phyloP scores from a whole-genome alignment of 768 basidiomycete genomes.

The Hericium erinaceus region DNA sequence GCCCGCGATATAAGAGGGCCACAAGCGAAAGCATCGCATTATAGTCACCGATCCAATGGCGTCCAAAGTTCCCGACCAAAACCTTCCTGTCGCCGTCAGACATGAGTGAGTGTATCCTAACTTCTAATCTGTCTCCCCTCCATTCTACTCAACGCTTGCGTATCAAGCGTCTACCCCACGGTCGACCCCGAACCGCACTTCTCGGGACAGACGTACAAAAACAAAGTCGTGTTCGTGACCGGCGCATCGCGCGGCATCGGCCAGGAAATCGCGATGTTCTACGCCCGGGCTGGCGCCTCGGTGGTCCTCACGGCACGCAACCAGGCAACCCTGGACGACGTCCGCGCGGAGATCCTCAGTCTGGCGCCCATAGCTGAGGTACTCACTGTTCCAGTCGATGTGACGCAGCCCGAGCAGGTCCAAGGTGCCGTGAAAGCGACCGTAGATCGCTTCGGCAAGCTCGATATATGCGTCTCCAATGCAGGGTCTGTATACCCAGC shows the following conservation, averaged over 20 bases:
- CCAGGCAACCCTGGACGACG: background rate
- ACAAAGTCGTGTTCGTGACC: constrained; percentile 15
- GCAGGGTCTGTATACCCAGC: background rate
- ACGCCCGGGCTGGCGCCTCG: constrained; percentile 11
- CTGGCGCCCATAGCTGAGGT: background rate
- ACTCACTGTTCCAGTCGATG: constrained; percentile 1
- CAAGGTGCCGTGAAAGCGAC: background rate
- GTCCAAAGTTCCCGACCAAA: too few species aligned
- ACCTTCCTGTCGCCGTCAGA: too few species aligned
- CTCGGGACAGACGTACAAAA: constrained; percentile 1
- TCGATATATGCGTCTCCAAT: constrained; percentile 6
- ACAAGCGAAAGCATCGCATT: too few species aligned
- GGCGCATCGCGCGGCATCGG: constrained; percentile 5
- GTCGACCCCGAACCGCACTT: constrained; percentile 4
- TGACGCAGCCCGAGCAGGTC: background rate
- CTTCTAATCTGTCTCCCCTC: too few species aligned
- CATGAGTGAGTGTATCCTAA: too few species aligned
- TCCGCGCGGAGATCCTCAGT: background rate
- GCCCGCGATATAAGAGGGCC: too few species aligned
- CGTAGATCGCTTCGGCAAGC: background rate
- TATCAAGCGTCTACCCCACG: background rate
- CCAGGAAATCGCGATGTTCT: constrained; percentile 6
- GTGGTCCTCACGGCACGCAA: constrained; percentile 5
- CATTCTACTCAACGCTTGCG: too few species aligned
- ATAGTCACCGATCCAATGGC: too few species aligned